phyloP scores from a whole-genome alignment of 2,329 filamentous ascomycete genomes.

The Cladosporium sp. region DNA sequence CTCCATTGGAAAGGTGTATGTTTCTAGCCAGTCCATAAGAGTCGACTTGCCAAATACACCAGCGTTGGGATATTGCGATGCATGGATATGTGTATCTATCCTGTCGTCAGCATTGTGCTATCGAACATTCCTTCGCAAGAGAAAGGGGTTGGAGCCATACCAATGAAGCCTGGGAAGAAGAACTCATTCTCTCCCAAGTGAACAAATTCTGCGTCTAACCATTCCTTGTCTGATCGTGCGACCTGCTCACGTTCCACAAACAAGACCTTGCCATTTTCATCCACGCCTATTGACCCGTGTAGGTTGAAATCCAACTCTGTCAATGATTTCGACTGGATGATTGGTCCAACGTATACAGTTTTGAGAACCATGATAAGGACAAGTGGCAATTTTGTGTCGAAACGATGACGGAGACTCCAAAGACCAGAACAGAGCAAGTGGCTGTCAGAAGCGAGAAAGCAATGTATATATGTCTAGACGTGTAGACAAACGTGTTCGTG shows the following conservation, averaged over 20 bases:
- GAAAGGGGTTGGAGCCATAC: slow-evolving; percentile 44
- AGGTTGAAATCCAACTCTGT: slow-evolving; percentile 51
- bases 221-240: slow-evolving; percentile 33
- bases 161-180: slow-evolving; percentile 82
- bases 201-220: slow-evolving; percentile 45
- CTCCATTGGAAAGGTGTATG: slow-evolving; percentile 93
- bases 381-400: not conserved
- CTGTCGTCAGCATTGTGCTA: not conserved
- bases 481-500: not conserved
- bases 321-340: slow-evolving; percentile 57
- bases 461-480: not conserved
- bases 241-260: slow-evolving; percentile 44
- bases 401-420: not conserved
- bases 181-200: slow-evolving; percentile 58
- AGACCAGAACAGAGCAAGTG: not conserved
- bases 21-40: slow-evolving; percentile 88
- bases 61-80: slow-evolving; percentile 89
- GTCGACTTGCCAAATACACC: slow-evolving; percentile 94
- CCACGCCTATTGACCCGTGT: slow-evolving; percentile 52
- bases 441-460: not conserved
- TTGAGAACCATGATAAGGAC: slow-evolving; percentile 26
- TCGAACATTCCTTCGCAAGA: not conserved
- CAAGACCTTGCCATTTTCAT: slow-evolving; percentile 53
- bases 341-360: slow-evolving; percentile 60
- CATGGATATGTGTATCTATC: slow-evolving; percentile 93